Conservation (phyloP, 768 basidiomycete species). For the Megacollybia marginata region DNA sequence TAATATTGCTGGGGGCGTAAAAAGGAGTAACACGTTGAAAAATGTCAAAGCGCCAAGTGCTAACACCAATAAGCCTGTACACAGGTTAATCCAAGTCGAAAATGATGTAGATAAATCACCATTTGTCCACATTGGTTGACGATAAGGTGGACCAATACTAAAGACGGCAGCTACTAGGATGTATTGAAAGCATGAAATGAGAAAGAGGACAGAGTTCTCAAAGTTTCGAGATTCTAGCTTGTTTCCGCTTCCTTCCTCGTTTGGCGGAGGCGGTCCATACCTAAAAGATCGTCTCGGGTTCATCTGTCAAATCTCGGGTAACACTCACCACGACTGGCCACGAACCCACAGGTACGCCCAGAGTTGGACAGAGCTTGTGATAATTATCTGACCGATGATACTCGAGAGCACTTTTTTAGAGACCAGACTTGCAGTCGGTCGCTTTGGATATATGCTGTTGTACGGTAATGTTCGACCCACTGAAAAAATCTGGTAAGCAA, state of each 20-base stretch:
- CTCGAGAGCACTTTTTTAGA: slow-evolving; percentile 93
- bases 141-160: slow-evolving; percentile 95
- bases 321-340: slow-evolving; percentile 67
- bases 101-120: slow-evolving; percentile 37
- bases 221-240: slow-evolving; percentile 80
- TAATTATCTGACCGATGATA: slow-evolving; percentile 85
- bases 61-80: slow-evolving; percentile 71
- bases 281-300: slow-evolving; percentile 27
- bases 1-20: slow-evolving; percentile 58
- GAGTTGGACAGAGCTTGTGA: slow-evolving; percentile 76
- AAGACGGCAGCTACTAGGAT: slow-evolving; percentile 95
- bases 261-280: slow-evolving; percentile 66
- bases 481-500: slow-evolving; percentile 23
- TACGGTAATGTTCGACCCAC: slow-evolving; percentile 95
- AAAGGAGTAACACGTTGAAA: slow-evolving; percentile 73
- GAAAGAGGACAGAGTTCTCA: slow-evolving; percentile 88
- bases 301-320: background rate
- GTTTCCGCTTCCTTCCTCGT: slow-evolving; percentile 44
- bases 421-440: slow-evolving; percentile 92
- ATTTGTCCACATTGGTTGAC: slow-evolving; percentile 93
- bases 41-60: slow-evolving; percentile 60
- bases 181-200: slow-evolving; percentile 98
- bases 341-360: slow-evolving; percentile 91
- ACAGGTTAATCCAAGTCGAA: background rate
- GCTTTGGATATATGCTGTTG: slow-evolving; percentile 77